phyloP scores from a whole-genome alignment of 2,329 filamentous ascomycete genomes.

The Fusarium nodosum region DNA sequence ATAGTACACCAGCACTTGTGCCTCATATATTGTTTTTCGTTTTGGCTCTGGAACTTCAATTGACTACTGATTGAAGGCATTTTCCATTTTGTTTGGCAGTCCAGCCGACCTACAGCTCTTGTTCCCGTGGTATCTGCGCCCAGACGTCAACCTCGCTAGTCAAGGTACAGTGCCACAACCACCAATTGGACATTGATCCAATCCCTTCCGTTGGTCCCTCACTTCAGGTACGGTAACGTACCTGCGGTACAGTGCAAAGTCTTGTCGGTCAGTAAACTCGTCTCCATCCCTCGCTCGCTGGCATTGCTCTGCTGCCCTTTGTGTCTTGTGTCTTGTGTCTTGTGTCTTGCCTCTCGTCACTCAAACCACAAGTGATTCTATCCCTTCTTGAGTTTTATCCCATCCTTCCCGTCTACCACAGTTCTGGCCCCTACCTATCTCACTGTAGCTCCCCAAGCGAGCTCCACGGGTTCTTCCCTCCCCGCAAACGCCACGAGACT shows the following conservation, averaged over 20 bases:
- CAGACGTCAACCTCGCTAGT: slow-evolving; percentile 29
- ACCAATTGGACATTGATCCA: slow-evolving; percentile 37
- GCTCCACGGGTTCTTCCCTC: slow-evolving; percentile 44
- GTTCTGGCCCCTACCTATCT: slow-evolving; percentile 19
- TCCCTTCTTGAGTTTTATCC: slow-evolving; percentile 18
- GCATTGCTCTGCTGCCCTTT: slow-evolving; percentile 26
- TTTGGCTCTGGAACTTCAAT: slow-evolving; percentile 1
- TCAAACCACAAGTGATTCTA: slow-evolving; percentile 22
- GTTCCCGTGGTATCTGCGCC: slow-evolving; percentile 31
- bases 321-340: slow-evolving; percentile 17
- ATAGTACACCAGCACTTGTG: slow-evolving; percentile 1
- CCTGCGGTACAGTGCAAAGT: slow-evolving; percentile 37
- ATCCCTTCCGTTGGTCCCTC: slow-evolving; percentile 33
- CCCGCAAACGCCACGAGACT: slow-evolving; percentile 39
- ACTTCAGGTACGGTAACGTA: slow-evolving; percentile 22
- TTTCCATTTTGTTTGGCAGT: slow-evolving; percentile 12
- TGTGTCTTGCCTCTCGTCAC: slow-evolving; percentile 29
- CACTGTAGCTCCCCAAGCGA: slow-evolving; percentile 24
- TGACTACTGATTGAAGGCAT: slow-evolving; percentile 25
- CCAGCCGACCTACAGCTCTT: slow-evolving; percentile 21
- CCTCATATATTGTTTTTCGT: neutral
- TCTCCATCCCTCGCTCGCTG: slow-evolving; percentile 40
- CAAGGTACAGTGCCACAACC: slow-evolving; percentile 20
- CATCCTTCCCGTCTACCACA: slow-evolving; percentile 7
- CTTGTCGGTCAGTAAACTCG: slow-evolving; percentile 37